These are phyloP conservation scores for Mortierella sp. DNA, from an alignment of 371 early-diverging fungal species.

Conservation along the genomic window DNA sequence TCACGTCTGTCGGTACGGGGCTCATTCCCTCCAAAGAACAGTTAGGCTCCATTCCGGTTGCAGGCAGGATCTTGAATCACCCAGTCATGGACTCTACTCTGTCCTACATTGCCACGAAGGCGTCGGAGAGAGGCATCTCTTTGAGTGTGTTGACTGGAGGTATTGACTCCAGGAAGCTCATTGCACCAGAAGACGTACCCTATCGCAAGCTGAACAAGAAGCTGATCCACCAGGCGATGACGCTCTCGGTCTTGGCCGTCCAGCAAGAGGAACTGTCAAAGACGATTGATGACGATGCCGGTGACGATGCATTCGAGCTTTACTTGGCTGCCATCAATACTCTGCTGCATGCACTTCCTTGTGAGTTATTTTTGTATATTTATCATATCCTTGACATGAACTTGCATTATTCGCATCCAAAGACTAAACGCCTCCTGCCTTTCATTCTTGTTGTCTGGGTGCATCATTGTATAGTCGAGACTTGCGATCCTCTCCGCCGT, in stretches of 20 bases:
- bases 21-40: slow-evolving; percentile 46
- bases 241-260: slow-evolving; percentile 59
- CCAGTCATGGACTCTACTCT: slow-evolving; percentile 53
- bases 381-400: no score
- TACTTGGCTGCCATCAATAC: slow-evolving; percentile 62
- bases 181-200: slow-evolving; percentile 36
- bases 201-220: slow-evolving; percentile 57
- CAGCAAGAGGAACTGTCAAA: slow-evolving; percentile 56
- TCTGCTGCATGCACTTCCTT: slow-evolving; percentile 62
- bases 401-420: no score
- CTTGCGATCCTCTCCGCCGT: slow-evolving; percentile 58
- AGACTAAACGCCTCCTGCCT: background rate
- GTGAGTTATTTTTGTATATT: no score
- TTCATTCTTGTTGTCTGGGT: background rate
- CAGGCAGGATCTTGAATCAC: slow-evolving; percentile 42
- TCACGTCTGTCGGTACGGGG: slow-evolving; percentile 33
- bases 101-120: slow-evolving; percentile 43
- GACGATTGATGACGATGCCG: slow-evolving; percentile 54
- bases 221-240: slow-evolving; percentile 60
- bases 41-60: slow-evolving; percentile 40
- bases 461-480: slow-evolving; percentile 55
- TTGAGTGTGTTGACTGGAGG: slow-evolving; percentile 25
- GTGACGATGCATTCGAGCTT: slow-evolving; percentile 64
- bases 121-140: slow-evolving; percentile 37
- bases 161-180: slow-evolving; percentile 21